Evolutionary conservation across 2,329 filamentous ascomycete genomes (phyloP), one percentile per base, ranked within the genome.

Genomic region (Ophiostoma montium): DNA sequence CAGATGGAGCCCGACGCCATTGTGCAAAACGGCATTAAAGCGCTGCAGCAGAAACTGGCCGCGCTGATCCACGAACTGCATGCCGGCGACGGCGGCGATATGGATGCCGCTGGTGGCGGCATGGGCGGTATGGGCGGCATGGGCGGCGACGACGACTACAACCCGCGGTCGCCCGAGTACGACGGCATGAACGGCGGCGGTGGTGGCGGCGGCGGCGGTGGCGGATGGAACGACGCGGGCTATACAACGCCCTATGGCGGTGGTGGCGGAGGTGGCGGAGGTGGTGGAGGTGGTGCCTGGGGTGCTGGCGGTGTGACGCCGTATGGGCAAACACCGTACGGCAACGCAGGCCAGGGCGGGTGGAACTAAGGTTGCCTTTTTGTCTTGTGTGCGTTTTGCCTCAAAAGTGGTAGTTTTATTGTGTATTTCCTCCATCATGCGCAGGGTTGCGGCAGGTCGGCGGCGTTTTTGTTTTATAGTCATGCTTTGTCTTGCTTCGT

Each of bases 31-130:
- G 89, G 88, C 32, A 94, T 98, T 63, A 80, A 84, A 55, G 83
- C 87, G 27, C 70, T 98, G 50, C 92, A 96, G 64, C 78, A 84
- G 57, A 98, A 98, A 68, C 77, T 98, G 33, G 92, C 89, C 2
- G 75, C 74, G 4, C 76, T 95, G 56, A 72, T 74, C 48, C 62
- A 66, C 50, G 72, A 72, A 59, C 65, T 71, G 2, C 64, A 70
- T 48, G 75, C 77, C 53, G 64, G 67, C 54, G 70, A 71, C 47
- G 53, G 51, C 39, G 58, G 55, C 23, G 56, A 43, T 45, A 70
- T 69, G 57, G 65, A 68, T 49, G 75, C 75, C 23, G 23, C 23
- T 8, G 23, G 23, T 8, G 23, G 23, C 55, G 63, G 67, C n/a
- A n/a, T n/a, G n/a, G n/a, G n/a, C n/a, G n/a, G n/a, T n/a, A n/a